These are phyloP conservation scores for Gaeumannomyces sp. DNA, from an alignment of 2,329 filamentous ascomycete genomes.

Conservation along the genomic window DNA sequence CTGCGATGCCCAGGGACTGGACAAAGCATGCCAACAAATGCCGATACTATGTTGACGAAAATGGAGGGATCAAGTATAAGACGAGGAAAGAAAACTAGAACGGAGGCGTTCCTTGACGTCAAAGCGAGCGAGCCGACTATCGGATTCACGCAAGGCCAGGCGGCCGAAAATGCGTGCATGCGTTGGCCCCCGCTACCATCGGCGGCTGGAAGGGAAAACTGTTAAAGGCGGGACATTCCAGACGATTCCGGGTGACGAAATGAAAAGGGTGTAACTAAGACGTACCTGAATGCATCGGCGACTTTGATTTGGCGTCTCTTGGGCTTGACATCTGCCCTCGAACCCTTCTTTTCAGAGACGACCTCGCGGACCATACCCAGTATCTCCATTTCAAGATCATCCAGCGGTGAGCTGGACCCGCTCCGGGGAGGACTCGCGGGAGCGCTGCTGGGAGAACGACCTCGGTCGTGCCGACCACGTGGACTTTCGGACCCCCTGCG, in stretches of 20 bases:
- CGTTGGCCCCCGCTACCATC: slow-evolving; percentile 4
- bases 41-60: too few species aligned
- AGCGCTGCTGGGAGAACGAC: neutral
- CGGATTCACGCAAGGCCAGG: too few species aligned
- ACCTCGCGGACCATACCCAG: slow-evolving; percentile 20
- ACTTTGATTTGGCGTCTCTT: slow-evolving; percentile 9
- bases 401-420: slow-evolving; percentile 18
- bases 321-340: neutral
- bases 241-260: too few species aligned
- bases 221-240: slow-evolving; percentile 6
- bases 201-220: slow-evolving; percentile 5
- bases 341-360: slow-evolving; percentile 8
- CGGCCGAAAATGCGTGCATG: neutral
- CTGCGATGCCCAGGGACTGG: too few species aligned
- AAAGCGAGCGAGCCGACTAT: too few species aligned
- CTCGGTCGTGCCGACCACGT: neutral
- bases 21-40: too few species aligned
- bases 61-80: too few species aligned
- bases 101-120: too few species aligned
- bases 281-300: slow-evolving; percentile 10
- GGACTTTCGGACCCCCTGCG: slow-evolving; percentile 1
- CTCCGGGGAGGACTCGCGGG: slow-evolving; percentile 6
- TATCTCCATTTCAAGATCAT: slow-evolving; percentile 19
- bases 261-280: neutral
- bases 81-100: too few species aligned